Conservation (phyloP, 371 early-diverging fungal genomes). For the Mortierella sp. region DNA sequence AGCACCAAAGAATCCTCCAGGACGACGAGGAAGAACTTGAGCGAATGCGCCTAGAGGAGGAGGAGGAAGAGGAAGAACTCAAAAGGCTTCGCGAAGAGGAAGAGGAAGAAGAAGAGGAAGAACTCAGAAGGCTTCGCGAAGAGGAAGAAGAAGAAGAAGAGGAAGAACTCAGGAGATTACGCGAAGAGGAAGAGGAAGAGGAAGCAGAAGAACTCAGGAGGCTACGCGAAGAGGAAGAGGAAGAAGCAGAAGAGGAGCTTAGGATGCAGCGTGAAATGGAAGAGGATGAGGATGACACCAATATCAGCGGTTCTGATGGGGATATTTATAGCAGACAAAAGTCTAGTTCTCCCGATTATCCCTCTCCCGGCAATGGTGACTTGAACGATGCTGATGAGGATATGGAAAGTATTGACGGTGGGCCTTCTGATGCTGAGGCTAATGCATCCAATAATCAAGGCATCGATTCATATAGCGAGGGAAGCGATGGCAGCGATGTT, state of each 20-base stretch:
- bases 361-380: not conserved
- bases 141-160: conserved; percentile 4
- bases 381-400: not conserved
- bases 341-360: not conserved
- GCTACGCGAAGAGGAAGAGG: not conserved
- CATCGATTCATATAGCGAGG: too few relatives aligned
- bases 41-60: not conserved
- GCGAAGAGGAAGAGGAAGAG: conserved; percentile 8
- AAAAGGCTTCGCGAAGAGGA: not conserved
- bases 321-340: not conserved
- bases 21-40: not conserved
- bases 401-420: too few relatives aligned
- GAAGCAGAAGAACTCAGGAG: not conserved
- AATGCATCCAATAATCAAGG: too few relatives aligned
- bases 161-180: not conserved
- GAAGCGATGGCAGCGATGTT: too few relatives aligned
- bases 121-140: not conserved
- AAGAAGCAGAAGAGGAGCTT: conserved; percentile 1
- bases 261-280: not conserved
- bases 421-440: too few relatives aligned
- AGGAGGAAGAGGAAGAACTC: not conserved
- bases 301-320: not conserved
- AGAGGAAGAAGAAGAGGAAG: conserved; percentile 8
- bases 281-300: not conserved
- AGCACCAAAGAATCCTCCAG: not conserved